A percentile compares a stretch with the other conserved stretches of the same genome.
These are phyloP conservation scores for Metschnikowia lunata DNA, from an alignment of 805 yeast species.

Conservation along the genomic window DNA sequence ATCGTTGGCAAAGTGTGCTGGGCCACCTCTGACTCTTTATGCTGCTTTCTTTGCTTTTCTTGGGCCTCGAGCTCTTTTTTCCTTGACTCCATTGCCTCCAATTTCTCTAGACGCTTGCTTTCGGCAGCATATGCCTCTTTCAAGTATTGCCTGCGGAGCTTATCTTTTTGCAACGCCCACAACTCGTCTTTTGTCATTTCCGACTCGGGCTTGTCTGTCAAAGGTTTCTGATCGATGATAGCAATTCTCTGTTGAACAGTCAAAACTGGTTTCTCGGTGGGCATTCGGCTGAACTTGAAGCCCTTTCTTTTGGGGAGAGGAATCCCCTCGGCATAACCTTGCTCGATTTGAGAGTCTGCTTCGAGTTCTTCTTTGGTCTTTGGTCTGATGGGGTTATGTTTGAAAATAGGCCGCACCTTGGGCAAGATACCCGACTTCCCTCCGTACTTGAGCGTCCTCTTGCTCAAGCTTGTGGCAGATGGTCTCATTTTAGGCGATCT, in stretches of 20 bases:
- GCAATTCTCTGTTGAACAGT: slow-evolving; percentile 59
- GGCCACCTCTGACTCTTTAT: slow-evolving; percentile 49
- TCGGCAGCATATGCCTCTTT: slow-evolving; percentile 57
- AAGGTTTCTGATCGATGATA: slow-evolving; percentile 45
- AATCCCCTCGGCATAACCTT: slow-evolving; percentile 68
- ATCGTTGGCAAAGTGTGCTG: slow-evolving; percentile 76
- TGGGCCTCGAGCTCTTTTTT: slow-evolving; percentile 25
- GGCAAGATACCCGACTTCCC: slow-evolving; percentile 84
- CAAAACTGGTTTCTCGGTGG: slow-evolving; percentile 47
- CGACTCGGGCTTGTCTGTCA: slow-evolving; percentile 26
- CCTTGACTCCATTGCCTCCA: slow-evolving; percentile 27
- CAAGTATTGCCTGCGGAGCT: slow-evolving; percentile 68
- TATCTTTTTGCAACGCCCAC: slow-evolving; percentile 51
- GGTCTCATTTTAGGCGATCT: slow-evolving; percentile 14
- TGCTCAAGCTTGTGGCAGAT: slow-evolving; percentile 37
- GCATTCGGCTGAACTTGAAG: slow-evolving; percentile 45
- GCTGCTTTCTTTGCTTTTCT: slow-evolving; percentile 22
- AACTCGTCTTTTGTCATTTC: slow-evolving; percentile 32
- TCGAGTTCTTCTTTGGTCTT: slow-evolving; percentile 39
- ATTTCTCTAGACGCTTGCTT: slow-evolving; percentile 42
- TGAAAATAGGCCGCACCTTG: slow-evolving; percentile 67
- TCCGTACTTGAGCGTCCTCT: slow-evolving; percentile 47
- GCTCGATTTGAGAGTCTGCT: slow-evolving; percentile 43
- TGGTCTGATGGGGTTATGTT: slow-evolving; percentile 54
- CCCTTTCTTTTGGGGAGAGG: slow-evolving; percentile 60